phyloP scores from a whole-genome alignment of 202 grass and related monocot species.

The Miscanthus sacchariflorus region DNA sequence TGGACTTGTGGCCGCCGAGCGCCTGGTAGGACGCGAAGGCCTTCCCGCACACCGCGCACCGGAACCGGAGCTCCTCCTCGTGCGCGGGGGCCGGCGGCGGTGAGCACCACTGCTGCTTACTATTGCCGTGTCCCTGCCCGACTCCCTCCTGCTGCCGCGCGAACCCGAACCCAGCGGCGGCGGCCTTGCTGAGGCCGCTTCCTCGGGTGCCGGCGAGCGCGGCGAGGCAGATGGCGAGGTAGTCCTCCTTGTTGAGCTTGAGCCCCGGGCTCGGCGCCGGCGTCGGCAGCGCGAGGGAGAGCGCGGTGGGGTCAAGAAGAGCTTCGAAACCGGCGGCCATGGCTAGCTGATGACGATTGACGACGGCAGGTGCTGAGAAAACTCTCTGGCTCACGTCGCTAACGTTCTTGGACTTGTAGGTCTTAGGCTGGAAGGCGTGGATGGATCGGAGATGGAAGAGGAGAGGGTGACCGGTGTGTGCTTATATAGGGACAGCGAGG shows the following conservation, averaged over 20 bases:
- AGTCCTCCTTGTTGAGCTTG: conserved; percentile 62
- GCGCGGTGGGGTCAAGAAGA: conserved; percentile 33
- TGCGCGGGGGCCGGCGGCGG: not conserved
- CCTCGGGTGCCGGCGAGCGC: conserved; percentile 51
- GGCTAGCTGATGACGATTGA: not conserved
- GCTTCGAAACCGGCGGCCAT: conserved; percentile 44
- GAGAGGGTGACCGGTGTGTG: too few relatives aligned
- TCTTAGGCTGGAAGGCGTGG: not conserved
- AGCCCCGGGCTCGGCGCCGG: not conserved
- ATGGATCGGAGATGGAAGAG: not conserved
- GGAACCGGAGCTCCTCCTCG: conserved; percentile 62
- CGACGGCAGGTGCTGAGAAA: too few relatives aligned
- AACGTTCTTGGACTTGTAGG: too few relatives aligned
- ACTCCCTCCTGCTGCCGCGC: not conserved
- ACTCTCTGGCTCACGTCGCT: too few relatives aligned
- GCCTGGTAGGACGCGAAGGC: conserved; percentile 91
- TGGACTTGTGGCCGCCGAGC: conserved; percentile 97
- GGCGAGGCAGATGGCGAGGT: conserved; percentile 73
- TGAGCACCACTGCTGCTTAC: not conserved
- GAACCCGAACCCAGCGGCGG: not conserved
- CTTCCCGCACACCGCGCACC: conserved; percentile 85
- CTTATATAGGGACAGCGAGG: conserved; percentile 6
- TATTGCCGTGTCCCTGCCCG: not conserved
- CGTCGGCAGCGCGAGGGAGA: conserved; percentile 40
- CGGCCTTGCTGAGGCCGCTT: not conserved